Evolutionary conservation across 2,329 filamentous ascomycete genomes (phyloP), one percentile per base, ranked within the genome.

Genomic region (Truncatella angustata): DNA sequence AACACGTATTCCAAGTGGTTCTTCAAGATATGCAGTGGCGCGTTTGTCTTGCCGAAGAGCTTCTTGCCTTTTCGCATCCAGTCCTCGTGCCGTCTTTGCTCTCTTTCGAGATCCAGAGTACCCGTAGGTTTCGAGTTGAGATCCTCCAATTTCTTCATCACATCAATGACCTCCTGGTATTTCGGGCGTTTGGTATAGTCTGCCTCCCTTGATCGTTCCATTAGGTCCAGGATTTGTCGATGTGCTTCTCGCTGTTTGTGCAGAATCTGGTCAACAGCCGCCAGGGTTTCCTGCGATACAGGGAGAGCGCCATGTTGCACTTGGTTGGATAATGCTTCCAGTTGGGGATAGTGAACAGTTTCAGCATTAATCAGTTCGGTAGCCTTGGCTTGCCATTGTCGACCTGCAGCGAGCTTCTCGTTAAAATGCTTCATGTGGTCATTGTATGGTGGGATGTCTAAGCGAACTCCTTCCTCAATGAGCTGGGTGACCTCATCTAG

Each of bases 61-160:
- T 97, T 97, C 74, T 99, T 99, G 47, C 94, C 94, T 63, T 91
- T 91, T 28, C 94, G 84, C 93, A 99, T 99, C 94, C 94, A 99
- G 68, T 99, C 94, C 67, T 99, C 94, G 60, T 97, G 94, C 6
- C 90, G 85, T 66, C 94, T 96, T 58, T 94, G 88, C 68, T 97
- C 91, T 58, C 91, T 92, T 66, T 99, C 94, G 4, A 99, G 81
- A 63, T 99, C 94, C 30, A 95, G 81, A 0, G 93, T 96, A 2
- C 94, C 94, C 36, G 82, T 83, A 0, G 94, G 94, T 65, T 97
- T 97, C 57, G 91, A 96, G 62, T 96, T 96, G 9, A 97, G 79
- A 49, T 94, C 90, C 53, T 91, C 88, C 11, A 99, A 74, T 55
- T 87, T 87, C 63, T 92, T 90, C 76, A 94, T 90, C 9, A 97